These are phyloP conservation scores for Solanum rostratum DNA, from an alignment of 257 asterid genomes.

Conservation along the genomic window DNA sequence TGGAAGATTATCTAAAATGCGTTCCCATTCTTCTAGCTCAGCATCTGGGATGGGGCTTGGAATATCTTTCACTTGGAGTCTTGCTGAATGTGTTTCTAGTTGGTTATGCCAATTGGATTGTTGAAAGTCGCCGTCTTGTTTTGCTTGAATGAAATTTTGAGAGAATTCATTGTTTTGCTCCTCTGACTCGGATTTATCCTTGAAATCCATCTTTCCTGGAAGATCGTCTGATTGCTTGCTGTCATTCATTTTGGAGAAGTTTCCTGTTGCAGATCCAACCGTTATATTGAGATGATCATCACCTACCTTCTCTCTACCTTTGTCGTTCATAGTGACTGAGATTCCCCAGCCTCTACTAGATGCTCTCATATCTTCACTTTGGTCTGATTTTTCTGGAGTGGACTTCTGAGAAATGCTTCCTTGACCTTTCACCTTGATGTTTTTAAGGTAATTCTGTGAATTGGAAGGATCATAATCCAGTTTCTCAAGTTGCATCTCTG, in stretches of 20 bases:
- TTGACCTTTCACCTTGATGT: not conserved
- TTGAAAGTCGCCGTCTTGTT: not conserved
- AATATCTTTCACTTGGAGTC: not conserved
- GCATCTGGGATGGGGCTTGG: not conserved
- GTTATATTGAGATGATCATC: not conserved
- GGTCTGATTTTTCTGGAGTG: not conserved
- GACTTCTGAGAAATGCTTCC: slow-evolving; percentile 3
- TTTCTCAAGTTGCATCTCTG: not conserved
- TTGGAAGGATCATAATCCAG: not conserved
- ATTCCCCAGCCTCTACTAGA: not conserved
- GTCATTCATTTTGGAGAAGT: not conserved
- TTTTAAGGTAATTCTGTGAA: not conserved
- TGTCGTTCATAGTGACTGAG: not conserved
- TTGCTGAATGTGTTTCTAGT: not conserved
- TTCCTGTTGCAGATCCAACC: not conserved
- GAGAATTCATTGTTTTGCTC: not conserved
- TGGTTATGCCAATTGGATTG: not conserved
- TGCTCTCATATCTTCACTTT: not conserved
- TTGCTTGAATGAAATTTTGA: not conserved
- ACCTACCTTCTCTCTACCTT: not conserved
- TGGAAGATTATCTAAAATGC: slow-evolving; percentile 1
- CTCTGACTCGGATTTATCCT: not conserved
- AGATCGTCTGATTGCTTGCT: not conserved
- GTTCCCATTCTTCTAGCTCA: slow-evolving; percentile 1
- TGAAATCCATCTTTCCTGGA: not conserved